A percentile compares a stretch with the other conserved stretches of the same genome.
phyloP scores from a whole-genome alignment of 129 eudicot genomes.

The Lactuca sativa region DNA sequence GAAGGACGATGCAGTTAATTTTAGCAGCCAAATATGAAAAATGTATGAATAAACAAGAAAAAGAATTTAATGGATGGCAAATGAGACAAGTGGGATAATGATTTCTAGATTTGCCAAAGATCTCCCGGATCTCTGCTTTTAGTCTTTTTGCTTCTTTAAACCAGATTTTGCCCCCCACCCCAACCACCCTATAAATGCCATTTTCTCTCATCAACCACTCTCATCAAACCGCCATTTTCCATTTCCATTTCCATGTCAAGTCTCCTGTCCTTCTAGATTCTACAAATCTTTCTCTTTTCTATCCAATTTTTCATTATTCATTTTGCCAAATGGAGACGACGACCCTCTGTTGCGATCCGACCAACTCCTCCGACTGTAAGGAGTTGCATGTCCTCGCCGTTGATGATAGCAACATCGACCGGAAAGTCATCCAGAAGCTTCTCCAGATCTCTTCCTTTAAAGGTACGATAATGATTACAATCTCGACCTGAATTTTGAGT shows the following conservation, averaged over 20 bases:
- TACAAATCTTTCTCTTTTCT: slow-evolving; percentile 8
- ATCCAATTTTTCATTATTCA: background rate
- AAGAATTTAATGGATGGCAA: background rate
- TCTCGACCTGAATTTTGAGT: background rate
- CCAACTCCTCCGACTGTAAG: slow-evolving; percentile 10
- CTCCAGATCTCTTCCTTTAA: slow-evolving; percentile 36
- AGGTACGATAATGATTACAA: slow-evolving; percentile 10
- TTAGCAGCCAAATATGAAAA: background rate
- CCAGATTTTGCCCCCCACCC: slow-evolving; percentile 33
- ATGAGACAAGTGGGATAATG: slow-evolving; percentile 37
- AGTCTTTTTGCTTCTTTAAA: slow-evolving; percentile 35
- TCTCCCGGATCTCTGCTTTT: slow-evolving; percentile 32
- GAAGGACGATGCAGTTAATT: background rate
- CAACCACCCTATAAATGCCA: slow-evolving; percentile 39
- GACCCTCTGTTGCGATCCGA: background rate
- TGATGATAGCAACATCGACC: slow-evolving; percentile 40
- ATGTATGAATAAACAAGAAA: background rate
- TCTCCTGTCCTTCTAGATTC: slow-evolving; percentile 32
- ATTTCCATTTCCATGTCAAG: slow-evolving; percentile 28
- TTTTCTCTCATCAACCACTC: slow-evolving; percentile 28
- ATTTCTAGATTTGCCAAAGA: slow-evolving; percentile 36
- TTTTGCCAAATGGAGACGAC: slow-evolving; percentile 7
- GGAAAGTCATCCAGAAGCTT: slow-evolving; percentile 35
- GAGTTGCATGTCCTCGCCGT: slow-evolving; percentile 42
- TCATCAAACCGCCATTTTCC: slow-evolving; percentile 26